Evolutionary conservation across 2,329 filamentous ascomycete genomes (phyloP), one percentile per base, ranked within the genome.

Genomic region (Zasmidium cellare): DNA sequence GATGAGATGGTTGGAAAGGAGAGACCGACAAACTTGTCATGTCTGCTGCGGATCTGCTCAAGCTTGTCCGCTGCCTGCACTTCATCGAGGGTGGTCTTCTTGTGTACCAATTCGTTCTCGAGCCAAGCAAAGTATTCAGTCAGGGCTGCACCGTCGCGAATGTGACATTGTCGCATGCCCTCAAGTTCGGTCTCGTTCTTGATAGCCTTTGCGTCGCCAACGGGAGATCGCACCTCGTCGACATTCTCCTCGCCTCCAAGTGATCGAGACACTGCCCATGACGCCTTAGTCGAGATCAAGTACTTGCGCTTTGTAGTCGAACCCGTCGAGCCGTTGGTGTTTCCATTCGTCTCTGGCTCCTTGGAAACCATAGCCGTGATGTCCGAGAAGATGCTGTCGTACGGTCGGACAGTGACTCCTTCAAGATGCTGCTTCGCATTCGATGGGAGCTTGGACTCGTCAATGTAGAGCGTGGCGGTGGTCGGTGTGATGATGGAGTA

Each of bases 1-100:
- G 92, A 96, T 0, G 93, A 97, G 60, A 99, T 99, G 1, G 94
- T 97, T 65, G 92, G 87, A 70, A 99, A 99, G 0, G 92, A 97
- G 16, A 97, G 81, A 5, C 94, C 94, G 51, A 90, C 90, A 72
- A 92, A 99, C 62, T 90, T 81, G 57, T 92, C 79, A 56, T 86
- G 82, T 69, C 85, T 85, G 35, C 84, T 82, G 56, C 91, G 85
- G 50, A 92, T 79, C 60, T 85, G 82, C 73, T 96, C 91, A 2
- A 99, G 82, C 76, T 96, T 96, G 72, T 97, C 91, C 16, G 92
- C 92, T n/a, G 85, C 94, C 65, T 90, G 82, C 2, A 97, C 91
- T 73, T 99, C 94, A 69, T 97, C 92, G 7, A 99, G 76, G 3
- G 79, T 82, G 1, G 82, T 83, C 61, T 89, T 88, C 73, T 93